Base-by-base conservation (phyloP, 1,284 basidiomycete species). In the Trichosporon faecale region DNA sequence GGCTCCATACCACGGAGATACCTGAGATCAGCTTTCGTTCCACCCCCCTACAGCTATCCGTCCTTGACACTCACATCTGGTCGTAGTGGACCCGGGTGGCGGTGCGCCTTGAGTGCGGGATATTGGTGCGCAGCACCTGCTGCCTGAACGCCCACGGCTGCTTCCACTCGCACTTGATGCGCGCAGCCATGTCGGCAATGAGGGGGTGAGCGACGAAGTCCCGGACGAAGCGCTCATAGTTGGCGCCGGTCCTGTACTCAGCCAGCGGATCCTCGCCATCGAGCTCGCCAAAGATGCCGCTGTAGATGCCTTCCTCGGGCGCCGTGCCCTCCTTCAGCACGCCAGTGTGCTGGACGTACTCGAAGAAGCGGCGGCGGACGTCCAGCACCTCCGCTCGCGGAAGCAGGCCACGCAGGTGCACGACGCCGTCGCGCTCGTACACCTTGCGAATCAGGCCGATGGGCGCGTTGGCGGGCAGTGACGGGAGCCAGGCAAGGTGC, bases 341-440 rank as follows among this genome's bases (percentile, higher is more conserved):
- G n/a, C 72, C 70, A 0, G 66, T 27, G 21, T 60, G 68, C 25
- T 49, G 6, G 14, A 69, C n/a, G 35, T 67, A 68, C 46, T 69
- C 52, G 68, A 73, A 73, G 65, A 70, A 73, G 18, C 55, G 25
- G n/a, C 40, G n/a, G 18, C 72, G 63, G 1, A 40, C 44, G 4
- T 46, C 31, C n/a, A 70, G 27, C 5, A 71, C 70, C 6, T 71
- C 44, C 14, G 70, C 66, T n/a, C 66, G 44, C 1, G 61, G 49
- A 9, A 73, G 68, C 3, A 73, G 31, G 29, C 72, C 72, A 9
- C 44, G 44, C 66, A 73, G 25, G 33, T 71, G 72, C 12, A 73
- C 66, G 2, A 73, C 72, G 25, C 72, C 72, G 64, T 73, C 70
- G 31, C 70, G 70, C 25, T 71, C 65, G 52, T 71, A 73, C n/a